phyloP scores from a whole-genome alignment of 345 rosid species.

The Hypericum perforatum region DNA sequence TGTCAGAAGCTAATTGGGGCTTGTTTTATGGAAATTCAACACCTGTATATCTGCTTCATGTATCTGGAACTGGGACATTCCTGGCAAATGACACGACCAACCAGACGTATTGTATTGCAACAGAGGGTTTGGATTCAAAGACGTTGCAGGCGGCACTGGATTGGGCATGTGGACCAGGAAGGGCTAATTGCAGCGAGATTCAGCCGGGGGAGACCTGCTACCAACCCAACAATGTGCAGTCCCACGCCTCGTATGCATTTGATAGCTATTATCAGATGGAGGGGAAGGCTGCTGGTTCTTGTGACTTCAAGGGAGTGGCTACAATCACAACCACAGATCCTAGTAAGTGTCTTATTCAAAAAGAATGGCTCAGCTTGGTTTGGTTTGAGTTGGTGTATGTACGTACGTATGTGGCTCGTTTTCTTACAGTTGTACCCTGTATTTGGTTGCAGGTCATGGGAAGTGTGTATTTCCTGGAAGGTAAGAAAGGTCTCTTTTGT shows the following conservation, averaged over 20 bases:
- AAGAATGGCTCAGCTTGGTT: background rate
- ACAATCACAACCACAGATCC: constrained; percentile 94
- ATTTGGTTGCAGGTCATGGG: constrained; percentile 35
- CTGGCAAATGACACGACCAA: constrained; percentile 94
- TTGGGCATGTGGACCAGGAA: constrained; percentile 96
- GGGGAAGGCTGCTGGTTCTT: constrained; percentile 65
- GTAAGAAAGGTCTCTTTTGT: constrained; percentile 26
- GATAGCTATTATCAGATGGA: constrained; percentile 93
- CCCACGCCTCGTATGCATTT: constrained; percentile 86
- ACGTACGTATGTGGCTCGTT: background rate
- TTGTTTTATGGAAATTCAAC: constrained; percentile 72
- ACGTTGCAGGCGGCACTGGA: constrained; percentile 87
- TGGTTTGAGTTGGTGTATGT: background rate
- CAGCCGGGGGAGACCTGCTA: constrained; percentile 91
- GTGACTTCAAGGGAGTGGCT: constrained; percentile 95
- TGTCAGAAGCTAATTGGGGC: constrained; percentile 92
- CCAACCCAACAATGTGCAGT: constrained; percentile 78
- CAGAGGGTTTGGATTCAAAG: constrained; percentile 61
- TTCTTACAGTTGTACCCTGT: background rate
- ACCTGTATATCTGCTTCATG: constrained; percentile 79
- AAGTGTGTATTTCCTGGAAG: constrained; percentile 94
- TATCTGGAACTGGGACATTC: constrained; percentile 80
- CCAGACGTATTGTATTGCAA: constrained; percentile 64
- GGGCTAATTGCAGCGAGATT: constrained; percentile 79
- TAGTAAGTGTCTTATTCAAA: constrained; percentile 42